Evolutionary conservation across 2,329 filamentous ascomycete genomes (phyloP).

Genomic region (Aspergillus felis): DNA sequence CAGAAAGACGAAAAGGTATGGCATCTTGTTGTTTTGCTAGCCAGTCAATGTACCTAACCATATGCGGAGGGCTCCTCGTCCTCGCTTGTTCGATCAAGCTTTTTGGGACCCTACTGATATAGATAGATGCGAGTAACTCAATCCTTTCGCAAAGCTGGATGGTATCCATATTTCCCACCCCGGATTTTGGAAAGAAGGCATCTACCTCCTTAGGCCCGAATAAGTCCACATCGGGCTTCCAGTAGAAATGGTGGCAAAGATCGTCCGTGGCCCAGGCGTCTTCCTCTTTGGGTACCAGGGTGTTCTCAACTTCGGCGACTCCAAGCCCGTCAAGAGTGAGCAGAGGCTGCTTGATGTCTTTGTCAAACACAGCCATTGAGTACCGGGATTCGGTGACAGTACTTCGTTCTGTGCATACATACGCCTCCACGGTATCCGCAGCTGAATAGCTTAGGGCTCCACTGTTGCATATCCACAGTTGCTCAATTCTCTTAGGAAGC

Average conservation of each 20-base stretch:
- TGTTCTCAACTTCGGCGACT: neutral
- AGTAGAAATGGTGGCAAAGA: conserved; percentile 1
- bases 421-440: neutral
- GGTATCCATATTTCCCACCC: neutral
- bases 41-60: neutral
- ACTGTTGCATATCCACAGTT: conserved; percentile 1
- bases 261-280: neutral
- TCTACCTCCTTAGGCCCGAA: neutral
- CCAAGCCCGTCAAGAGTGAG: neutral
- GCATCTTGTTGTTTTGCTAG: neutral
- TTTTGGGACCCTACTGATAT: neutral
- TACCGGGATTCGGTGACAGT: neutral
- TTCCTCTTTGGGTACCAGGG: neutral
- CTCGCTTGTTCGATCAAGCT: neutral
- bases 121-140: conserved; percentile 1
- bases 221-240: conserved; percentile 1
- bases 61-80: neutral
- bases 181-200: neutral
- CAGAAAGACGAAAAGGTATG: neutral
- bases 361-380: neutral
- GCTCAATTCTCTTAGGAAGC: neutral
- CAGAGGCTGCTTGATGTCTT: neutral
- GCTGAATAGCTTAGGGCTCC: neutral
- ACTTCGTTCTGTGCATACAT: neutral
- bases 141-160: neutral